These are phyloP conservation scores for Daedalea quercina DNA, from an alignment of 768 basidiomycete species.

Conservation along the genomic window DNA sequence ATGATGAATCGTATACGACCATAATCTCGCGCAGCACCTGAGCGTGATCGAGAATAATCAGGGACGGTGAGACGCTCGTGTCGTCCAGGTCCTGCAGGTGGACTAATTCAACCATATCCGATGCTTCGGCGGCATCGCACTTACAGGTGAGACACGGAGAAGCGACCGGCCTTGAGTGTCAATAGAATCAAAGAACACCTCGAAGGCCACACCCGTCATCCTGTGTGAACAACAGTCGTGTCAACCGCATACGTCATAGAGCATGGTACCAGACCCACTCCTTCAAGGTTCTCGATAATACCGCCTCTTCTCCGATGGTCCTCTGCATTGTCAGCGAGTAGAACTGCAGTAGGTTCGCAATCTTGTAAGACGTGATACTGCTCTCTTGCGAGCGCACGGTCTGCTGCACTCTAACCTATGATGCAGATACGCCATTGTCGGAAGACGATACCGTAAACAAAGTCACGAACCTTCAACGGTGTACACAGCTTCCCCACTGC, in stretches of 20 bases:
- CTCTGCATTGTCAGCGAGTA: conserved; percentile 89
- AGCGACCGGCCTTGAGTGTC: conserved; percentile 74
- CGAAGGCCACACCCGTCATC: conserved; percentile 74
- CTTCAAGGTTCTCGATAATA: conserved; percentile 67
- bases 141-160: conserved; percentile 45
- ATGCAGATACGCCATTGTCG: not conserved
- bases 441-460: not conserved
- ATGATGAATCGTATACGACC: conserved; percentile 81
- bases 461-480: conserved; percentile 67
- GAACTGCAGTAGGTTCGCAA: conserved; percentile 93
- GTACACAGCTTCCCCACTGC: conserved; percentile 78
- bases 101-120: not conserved
- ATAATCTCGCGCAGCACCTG: conserved; percentile 86
- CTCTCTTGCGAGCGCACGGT: conserved; percentile 92
- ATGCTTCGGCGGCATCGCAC: conserved; percentile 12
- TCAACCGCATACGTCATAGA: not conserved
- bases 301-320: conserved; percentile 81
- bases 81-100: conserved; percentile 56
- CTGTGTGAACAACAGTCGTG: conserved; percentile 30
- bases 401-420: conserved; percentile 82
- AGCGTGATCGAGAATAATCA: conserved; percentile 72
- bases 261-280: conserved; percentile 43
- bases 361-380: conserved; percentile 85
- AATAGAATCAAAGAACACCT: conserved; percentile 84
- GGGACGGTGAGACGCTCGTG: conserved; percentile 63